Base-by-base conservation (phyloP, 169 alveolate genomes). In the Cyclospora cayetanensis region DNA sequence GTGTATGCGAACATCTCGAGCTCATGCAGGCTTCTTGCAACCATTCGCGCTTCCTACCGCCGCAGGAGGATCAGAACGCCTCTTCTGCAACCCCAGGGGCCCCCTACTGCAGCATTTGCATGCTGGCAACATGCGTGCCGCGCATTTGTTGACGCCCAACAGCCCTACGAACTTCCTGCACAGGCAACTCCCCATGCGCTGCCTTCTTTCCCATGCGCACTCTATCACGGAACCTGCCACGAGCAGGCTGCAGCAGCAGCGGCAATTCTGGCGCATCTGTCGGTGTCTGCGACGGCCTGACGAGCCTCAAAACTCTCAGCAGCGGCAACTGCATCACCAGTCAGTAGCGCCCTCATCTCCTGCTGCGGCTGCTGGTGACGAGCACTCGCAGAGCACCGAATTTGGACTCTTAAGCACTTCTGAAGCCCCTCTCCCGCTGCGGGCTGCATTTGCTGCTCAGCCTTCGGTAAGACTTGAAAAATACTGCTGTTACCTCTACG, bases 391-490 rank as follows among this genome's bases (percentile, higher is more conserved):
- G n/a, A n/a, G n/a, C n/a, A n/a, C n/a, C n/a, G n/a, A n/a, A n/a
- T n/a, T n/a, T n/a, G n/a, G 22, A 11, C 4, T 5, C 77, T 27
- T 41, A 43, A 34, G 86, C 31, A 7, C 50, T n/a, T n/a, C 86
- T 2, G 43, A 43, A 4, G 65, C 41, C 27, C 86, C 86, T 0
- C 66, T 42, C 29, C 86, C 31, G 43, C 65, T 39, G 65, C 86
- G 86, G 22, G 25, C 86, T 27, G 60, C 55, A 37, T 76, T 76
- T 35, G 42, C 86, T 76, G 39, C 86, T 4, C 34, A 46, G 86
- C 86, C 86, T 60, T 65, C 86, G 9, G 86, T 76, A 46, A 41
- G 86, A 15, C 82, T 68, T n/a, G n/a, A n/a, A n/a, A n/a, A n/a
- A n/a, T n/a, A n/a, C n/a, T n/a, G n/a, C n/a, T n/a, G n/a, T n/a